Evolutionary conservation across 305 asterid genomes (phyloP).

Genomic region (Fraxinus greggii): DNA sequence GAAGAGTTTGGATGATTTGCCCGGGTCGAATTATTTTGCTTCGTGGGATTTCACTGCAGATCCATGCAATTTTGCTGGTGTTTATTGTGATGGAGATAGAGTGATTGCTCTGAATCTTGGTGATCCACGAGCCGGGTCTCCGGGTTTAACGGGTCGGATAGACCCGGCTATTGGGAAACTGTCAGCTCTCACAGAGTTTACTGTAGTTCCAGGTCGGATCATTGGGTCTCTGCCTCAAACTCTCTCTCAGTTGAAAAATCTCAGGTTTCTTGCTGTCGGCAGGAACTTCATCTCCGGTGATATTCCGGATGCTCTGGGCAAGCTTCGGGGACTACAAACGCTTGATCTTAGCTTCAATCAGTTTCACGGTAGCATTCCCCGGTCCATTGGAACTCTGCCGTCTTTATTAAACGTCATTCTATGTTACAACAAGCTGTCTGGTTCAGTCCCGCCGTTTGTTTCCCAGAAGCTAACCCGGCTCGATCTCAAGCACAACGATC

Average conservation of each 20-base stretch:
- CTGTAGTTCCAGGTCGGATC: slow-evolving; percentile 79
- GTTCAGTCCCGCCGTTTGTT: slow-evolving; percentile 59
- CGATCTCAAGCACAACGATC: slow-evolving; percentile 70
- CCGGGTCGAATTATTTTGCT: slow-evolving; percentile 69
- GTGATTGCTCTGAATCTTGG: slow-evolving; percentile 81
- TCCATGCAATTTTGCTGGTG: slow-evolving; percentile 88
- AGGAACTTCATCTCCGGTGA: slow-evolving; percentile 70
- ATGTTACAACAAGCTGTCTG: slow-evolving; percentile 66
- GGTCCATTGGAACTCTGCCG: slow-evolving; percentile 57
- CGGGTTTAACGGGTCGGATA: slow-evolving; percentile 72
- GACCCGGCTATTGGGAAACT: slow-evolving; percentile 80
- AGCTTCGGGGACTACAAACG: slow-evolving; percentile 60
- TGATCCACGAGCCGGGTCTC: slow-evolving; percentile 85
- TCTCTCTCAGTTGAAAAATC: slow-evolving; percentile 48
- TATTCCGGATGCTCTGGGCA: slow-evolving; percentile 64
- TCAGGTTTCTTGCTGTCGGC: slow-evolving; percentile 70
- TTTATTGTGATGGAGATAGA: slow-evolving; percentile 57
- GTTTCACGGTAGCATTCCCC: slow-evolving; percentile 55
- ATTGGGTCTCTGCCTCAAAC: slow-evolving; percentile 63
- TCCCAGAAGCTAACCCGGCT: slow-evolving; percentile 64
- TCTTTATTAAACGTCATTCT: slow-evolving; percentile 64
- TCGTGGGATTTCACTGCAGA: slow-evolving; percentile 98
- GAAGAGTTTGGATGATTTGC: slow-evolving; percentile 64
- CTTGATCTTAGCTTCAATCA: slow-evolving; percentile 87
- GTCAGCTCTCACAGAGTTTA: slow-evolving; percentile 62